phyloP scores from a whole-genome alignment of 441 rosid genomes.

The Erodium moschatum region DNA sequence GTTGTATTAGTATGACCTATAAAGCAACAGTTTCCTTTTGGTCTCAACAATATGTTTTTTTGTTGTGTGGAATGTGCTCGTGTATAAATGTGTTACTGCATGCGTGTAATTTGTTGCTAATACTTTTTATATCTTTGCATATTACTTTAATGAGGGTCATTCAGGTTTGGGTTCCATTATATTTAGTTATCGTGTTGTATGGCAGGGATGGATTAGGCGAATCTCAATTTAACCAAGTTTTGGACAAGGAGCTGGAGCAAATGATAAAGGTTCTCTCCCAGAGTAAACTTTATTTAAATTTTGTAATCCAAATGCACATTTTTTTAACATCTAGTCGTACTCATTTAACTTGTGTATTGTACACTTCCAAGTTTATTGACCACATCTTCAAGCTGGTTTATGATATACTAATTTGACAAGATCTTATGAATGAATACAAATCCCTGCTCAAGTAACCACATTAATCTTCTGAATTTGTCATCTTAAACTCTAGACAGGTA shows the following conservation, averaged over 20 bases:
- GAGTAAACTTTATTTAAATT: neutral
- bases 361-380: neutral
- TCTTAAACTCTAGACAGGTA: neutral
- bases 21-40: neutral
- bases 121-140: neutral
- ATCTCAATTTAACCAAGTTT: constrained; percentile 78
- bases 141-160: constrained; percentile 3
- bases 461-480: constrained; percentile 7
- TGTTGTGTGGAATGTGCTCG: neutral
- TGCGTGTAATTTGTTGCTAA: neutral
- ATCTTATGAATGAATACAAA: constrained; percentile 9
- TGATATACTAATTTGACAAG: constrained; percentile 1
- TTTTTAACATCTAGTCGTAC: constrained; percentile 1
- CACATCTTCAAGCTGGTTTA: neutral
- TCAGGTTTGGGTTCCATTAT: neutral
- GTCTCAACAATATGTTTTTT: neutral
- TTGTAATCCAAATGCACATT: neutral
- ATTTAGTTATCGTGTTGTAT: constrained; percentile 13
- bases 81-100: neutral
- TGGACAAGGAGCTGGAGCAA: constrained; percentile 76
- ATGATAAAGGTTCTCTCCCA: constrained; percentile 49
- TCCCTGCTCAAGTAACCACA: neutral
- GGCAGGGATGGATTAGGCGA: constrained; percentile 85
- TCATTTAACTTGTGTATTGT: constrained; percentile 3
- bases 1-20: neutral